These are phyloP conservation scores for Lactarius pseudohatsudake DNA, from an alignment of 768 basidiomycete species.

Conservation along the genomic window DNA sequence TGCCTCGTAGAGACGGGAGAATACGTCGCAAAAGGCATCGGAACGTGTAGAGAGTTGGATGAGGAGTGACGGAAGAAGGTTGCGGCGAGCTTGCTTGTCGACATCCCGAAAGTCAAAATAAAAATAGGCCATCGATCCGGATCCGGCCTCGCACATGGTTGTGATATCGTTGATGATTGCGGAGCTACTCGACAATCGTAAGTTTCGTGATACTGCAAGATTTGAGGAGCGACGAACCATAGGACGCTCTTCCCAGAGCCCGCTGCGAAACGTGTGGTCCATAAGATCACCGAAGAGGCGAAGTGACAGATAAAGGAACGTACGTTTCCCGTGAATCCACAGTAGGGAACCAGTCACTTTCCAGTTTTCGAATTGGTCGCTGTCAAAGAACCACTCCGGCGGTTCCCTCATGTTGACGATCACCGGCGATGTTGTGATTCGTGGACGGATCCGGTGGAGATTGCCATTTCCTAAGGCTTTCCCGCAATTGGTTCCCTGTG, in stretches of 20 bases:
- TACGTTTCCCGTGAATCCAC: not conserved
- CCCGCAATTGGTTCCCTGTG: not conserved
- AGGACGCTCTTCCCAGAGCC: too few relatives aligned
- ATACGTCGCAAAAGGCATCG: not conserved
- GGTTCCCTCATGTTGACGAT: not conserved
- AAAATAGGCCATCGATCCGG: not conserved
- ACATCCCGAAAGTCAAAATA: not conserved
- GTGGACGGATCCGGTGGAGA: not conserved
- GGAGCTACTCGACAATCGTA: not conserved
- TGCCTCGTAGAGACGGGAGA: not conserved
- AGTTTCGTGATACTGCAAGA: not conserved
- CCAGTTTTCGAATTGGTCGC: not conserved
- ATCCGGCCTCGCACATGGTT: not conserved
- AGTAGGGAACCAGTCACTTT: not conserved
- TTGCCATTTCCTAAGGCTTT: not conserved
- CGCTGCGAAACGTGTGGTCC: not conserved
- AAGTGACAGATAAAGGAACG: not conserved
- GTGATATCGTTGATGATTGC: not conserved
- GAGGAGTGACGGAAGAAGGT: not conserved
- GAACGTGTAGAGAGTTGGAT: not conserved
- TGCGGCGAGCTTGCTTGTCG: not conserved
- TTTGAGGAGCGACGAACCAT: not conserved
- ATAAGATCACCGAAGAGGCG: not conserved
- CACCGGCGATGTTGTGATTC: not conserved
- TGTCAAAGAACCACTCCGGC: not conserved